These are phyloP conservation scores for Apiospora koreana DNA, from an alignment of 2,329 filamentous ascomycete genomes.

Conservation along the genomic window DNA sequence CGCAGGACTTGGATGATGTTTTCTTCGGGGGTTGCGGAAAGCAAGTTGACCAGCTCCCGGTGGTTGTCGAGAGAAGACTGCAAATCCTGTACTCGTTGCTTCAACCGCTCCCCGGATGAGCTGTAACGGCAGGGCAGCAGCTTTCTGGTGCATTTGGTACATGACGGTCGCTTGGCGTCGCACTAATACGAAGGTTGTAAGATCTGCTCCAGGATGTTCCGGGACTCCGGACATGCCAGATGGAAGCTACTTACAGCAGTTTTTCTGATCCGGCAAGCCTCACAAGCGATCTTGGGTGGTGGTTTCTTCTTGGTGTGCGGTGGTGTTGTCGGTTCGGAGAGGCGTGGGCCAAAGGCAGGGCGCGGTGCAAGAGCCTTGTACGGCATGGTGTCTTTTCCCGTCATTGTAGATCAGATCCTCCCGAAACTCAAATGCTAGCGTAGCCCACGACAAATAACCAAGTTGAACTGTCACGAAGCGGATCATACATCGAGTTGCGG, in stretches of 20 bases:
- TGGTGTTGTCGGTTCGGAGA: neutral
- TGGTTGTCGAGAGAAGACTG: neutral
- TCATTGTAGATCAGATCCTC: neutral
- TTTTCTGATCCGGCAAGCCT: neutral
- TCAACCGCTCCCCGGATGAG: neutral
- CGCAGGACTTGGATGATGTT: neutral
- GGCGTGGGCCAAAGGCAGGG: neutral
- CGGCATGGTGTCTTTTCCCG: neutral
- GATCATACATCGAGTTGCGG: neutral
- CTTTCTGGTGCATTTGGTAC: neutral
- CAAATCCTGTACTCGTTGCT: neutral
- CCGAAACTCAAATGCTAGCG: neutral
- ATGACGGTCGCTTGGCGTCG: neutral
- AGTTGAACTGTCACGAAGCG: neutral
- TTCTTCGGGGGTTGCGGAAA: neutral
- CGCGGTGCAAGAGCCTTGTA: constrained; percentile 1
- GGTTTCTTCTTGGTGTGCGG: neutral
- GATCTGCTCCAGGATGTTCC: neutral
- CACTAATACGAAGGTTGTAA: neutral
- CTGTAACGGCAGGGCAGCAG: neutral
- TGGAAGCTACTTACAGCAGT: neutral
- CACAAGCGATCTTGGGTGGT: neutral
- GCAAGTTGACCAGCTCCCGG: neutral
- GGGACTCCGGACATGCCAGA: neutral
- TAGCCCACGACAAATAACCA: neutral